Conservation (phyloP, 2,329 filamentous ascomycete genomes). For the Fusarium temperatum region DNA sequence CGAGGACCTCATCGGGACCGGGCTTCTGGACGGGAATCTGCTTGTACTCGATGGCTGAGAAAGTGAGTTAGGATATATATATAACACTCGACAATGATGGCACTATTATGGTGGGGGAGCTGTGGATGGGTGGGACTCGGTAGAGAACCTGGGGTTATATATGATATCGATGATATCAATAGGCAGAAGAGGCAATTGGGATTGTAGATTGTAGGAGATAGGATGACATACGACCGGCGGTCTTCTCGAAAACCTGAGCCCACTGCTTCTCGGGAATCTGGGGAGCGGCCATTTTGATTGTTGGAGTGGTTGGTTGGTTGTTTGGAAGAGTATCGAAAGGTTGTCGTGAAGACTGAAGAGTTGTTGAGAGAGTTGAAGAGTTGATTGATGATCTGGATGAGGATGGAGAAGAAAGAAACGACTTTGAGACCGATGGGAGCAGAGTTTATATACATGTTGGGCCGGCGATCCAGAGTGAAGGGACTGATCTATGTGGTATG, state of each 20-base stretch:
- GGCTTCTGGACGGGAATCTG: slow-evolving; percentile 84
- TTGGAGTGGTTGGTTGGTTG: slow-evolving; percentile 19
- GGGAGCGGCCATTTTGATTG: slow-evolving; percentile 43
- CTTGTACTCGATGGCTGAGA: slow-evolving; percentile 72
- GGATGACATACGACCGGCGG: slow-evolving; percentile 69
- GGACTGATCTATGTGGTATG: slow-evolving; percentile 20
- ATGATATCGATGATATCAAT: slow-evolving; percentile 23
- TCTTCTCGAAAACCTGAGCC: slow-evolving; percentile 90
- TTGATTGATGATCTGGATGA: slow-evolving; percentile 43
- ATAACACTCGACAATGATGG: neutral
- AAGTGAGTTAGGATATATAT: slow-evolving; percentile 27
- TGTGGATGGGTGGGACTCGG: slow-evolving; percentile 25
- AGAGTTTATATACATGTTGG: slow-evolving; percentile 43
- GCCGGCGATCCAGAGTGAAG: slow-evolving; percentile 31
- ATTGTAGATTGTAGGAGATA: neutral
- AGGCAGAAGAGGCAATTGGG: slow-evolving; percentile 7
- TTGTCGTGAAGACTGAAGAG: slow-evolving; percentile 35
- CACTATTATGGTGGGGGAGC: slow-evolving; percentile 19
- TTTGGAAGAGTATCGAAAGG: slow-evolving; percentile 33
- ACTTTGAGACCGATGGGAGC: slow-evolving; percentile 35
- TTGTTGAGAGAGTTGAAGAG: slow-evolving; percentile 33
- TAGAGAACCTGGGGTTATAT: neutral
- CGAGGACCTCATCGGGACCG: slow-evolving; percentile 87
- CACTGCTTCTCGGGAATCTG: slow-evolving; percentile 84
- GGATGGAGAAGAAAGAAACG: slow-evolving; percentile 37